Evolutionary conservation across 352 stramenopile genomes (phyloP).

Genomic region (Pythium pyrilobum): DNA sequence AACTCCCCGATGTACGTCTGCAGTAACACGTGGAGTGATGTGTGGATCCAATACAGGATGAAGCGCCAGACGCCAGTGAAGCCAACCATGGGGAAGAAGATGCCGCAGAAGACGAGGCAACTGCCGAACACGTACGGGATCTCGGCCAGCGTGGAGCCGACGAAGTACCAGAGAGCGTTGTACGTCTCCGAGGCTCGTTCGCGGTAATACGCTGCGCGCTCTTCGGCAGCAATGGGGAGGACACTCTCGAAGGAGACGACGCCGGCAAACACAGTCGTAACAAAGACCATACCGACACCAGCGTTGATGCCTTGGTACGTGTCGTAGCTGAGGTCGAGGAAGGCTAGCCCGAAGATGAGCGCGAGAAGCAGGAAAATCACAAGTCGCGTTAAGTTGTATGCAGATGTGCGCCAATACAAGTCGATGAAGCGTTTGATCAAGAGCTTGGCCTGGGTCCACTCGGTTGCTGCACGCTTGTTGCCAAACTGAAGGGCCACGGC

Average conservation of each 20-base stretch:
- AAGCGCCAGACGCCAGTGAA: slow-evolving; percentile 17
- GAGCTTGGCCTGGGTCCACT: slow-evolving; percentile 3
- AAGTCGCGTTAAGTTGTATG: slow-evolving; percentile 66
- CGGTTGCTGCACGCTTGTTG: neutral
- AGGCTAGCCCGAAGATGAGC: slow-evolving; percentile 44
- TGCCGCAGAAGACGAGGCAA: slow-evolving; percentile 21
- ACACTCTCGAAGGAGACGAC: slow-evolving; percentile 12
- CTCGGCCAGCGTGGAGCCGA: slow-evolving; percentile 63
- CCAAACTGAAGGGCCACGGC: neutral
- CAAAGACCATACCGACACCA: slow-evolving; percentile 64
- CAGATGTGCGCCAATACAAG: slow-evolving; percentile 68
- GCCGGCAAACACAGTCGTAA: slow-evolving; percentile 52
- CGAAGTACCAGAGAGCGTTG: slow-evolving; percentile 38
- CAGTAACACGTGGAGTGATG: slow-evolving; percentile 42
- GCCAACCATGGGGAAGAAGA: slow-evolving; percentile 28
- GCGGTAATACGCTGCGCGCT: slow-evolving; percentile 67
- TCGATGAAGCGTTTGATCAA: slow-evolving; percentile 3
- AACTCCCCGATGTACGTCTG: slow-evolving; percentile 64
- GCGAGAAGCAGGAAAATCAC: slow-evolving; percentile 19
- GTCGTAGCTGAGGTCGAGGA: slow-evolving; percentile 16
- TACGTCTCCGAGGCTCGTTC: slow-evolving; percentile 68
- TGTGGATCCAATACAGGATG: slow-evolving; percentile 58
- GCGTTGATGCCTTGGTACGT: slow-evolving; percentile 25
- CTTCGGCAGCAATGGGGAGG: slow-evolving; percentile 21
- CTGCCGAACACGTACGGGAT: slow-evolving; percentile 27